A percentile compares a stretch with the other conserved stretches of the same genome.
Evolutionary conservation across 1,139 yeast genomes (phyloP).

Genomic region (Magnusiomyces ingens): DNA sequence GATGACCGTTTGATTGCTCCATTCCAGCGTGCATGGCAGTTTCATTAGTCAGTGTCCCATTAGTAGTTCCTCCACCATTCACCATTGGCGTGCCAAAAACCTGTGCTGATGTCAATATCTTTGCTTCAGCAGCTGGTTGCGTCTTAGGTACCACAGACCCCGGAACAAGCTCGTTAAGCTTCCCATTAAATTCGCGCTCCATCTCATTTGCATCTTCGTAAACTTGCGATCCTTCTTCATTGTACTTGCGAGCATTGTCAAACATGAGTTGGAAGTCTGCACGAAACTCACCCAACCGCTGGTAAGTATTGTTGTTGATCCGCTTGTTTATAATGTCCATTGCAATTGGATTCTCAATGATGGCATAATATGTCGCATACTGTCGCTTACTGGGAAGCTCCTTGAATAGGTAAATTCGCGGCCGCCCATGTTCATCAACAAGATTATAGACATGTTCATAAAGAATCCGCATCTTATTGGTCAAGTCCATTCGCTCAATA

Average conservation of each 20-base stretch:
- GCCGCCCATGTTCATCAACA: conserved; percentile 30
- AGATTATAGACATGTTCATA: conserved; percentile 22
- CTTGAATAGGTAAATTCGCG: conserved; percentile 51
- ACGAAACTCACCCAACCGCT: conserved; percentile 50
- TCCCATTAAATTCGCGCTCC: conserved; percentile 37
- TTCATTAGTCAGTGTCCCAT: too few relatives aligned
- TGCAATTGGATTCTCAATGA: conserved; percentile 79
- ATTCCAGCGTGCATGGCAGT: too few relatives aligned
- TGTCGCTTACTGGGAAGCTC: conserved; percentile 60
- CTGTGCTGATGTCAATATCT: too few relatives aligned
- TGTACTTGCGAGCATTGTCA: conserved; percentile 77
- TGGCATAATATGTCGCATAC: conserved; percentile 81
- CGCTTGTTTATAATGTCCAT: conserved; percentile 42
- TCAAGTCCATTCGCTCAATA: conserved; percentile 24
- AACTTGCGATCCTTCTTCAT: conserved; percentile 82
- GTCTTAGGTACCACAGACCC: background rate
- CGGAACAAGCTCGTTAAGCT: conserved; percentile 15
- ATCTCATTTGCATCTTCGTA: conserved; percentile 68
- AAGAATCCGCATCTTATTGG: conserved; percentile 21
- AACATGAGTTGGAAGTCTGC: conserved; percentile 74
- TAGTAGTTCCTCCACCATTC: too few relatives aligned
- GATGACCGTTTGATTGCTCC: too few relatives aligned
- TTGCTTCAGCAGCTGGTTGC: too few relatives aligned
- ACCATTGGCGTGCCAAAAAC: too few relatives aligned
- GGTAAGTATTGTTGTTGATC: conserved; percentile 47